Evolutionary conservation across 164 flowering plant genomes (phyloP).

Genomic region (Chimonanthus salicifolius): DNA sequence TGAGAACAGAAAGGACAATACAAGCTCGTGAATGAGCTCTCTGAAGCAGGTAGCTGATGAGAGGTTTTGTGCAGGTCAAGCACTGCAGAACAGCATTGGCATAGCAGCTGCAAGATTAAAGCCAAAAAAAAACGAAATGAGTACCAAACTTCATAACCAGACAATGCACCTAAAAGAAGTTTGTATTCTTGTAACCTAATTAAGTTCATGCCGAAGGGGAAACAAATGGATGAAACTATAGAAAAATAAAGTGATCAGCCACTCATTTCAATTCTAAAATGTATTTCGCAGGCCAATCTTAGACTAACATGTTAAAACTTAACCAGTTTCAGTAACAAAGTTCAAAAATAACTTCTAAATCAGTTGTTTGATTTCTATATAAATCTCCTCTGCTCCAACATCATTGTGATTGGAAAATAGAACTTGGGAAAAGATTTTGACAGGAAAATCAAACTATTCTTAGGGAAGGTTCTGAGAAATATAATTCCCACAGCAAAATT

Average conservation of each 20-base stretch:
- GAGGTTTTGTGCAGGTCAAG: constrained; percentile 78
- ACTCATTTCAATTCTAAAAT: background rate
- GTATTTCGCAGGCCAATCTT: background rate
- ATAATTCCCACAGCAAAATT: no score
- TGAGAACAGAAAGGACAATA: constrained; percentile 21
- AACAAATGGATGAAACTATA: background rate
- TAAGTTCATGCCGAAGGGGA: background rate
- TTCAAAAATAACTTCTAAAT: no score
- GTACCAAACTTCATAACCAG: background rate
- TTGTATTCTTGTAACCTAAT: background rate
- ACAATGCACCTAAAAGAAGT: background rate
- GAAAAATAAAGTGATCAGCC: background rate
- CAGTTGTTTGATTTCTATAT: no score
- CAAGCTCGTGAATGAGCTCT: constrained; percentile 71
- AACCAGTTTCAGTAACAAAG: no score
- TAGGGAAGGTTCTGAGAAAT: no score
- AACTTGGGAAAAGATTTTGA: no score
- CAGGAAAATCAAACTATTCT: no score
- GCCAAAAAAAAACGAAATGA: background rate
- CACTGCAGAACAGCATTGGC: constrained; percentile 94
- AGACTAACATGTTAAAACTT: background rate
- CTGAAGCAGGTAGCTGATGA: constrained; percentile 53
- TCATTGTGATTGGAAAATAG: no score
- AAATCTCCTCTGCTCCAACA: no score
- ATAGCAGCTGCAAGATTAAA: constrained; percentile 63